Conservation (phyloP, 257 asterid genomes). For the Penstemon barbatus region DNA sequence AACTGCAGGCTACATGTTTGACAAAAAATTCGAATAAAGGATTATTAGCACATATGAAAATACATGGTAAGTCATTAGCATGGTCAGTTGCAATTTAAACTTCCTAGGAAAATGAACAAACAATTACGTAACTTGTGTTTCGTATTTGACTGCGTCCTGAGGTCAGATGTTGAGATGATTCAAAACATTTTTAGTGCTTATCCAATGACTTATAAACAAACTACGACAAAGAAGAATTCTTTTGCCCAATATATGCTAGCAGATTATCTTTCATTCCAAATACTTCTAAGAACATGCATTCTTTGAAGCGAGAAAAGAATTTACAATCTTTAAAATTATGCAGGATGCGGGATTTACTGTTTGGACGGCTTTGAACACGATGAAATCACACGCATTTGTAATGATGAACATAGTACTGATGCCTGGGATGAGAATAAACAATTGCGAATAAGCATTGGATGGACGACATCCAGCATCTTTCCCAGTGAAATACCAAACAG, state of each 20-base stretch:
- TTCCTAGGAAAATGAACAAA: conserved; percentile 3
- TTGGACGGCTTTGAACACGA: background rate
- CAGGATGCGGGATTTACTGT: background rate
- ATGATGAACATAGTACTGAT: background rate
- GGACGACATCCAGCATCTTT: conserved; percentile 16
- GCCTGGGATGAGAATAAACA: background rate
- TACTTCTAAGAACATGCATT: background rate
- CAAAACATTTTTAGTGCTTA: background rate
- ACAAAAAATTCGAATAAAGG: conserved; percentile 6
- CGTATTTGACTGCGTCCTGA: background rate
- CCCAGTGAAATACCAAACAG: conserved; percentile 15
- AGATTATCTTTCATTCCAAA: background rate
- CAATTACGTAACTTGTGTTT: background rate
- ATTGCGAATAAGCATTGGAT: background rate
- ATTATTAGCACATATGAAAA: background rate
- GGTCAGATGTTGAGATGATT: background rate
- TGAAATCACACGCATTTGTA: background rate
- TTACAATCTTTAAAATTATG: background rate
- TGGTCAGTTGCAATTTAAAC: background rate
- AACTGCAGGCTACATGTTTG: conserved; percentile 6
- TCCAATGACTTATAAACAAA: conserved; percentile 1
- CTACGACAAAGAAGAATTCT: background rate
- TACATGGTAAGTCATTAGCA: background rate
- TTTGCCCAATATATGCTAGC: background rate
- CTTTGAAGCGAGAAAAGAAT: background rate